A percentile compares a stretch with the other conserved stretches of the same genome.
Conservation (phyloP, 768 basidiomycete genomes). For the Tylopilus rubrobrunneus region DNA sequence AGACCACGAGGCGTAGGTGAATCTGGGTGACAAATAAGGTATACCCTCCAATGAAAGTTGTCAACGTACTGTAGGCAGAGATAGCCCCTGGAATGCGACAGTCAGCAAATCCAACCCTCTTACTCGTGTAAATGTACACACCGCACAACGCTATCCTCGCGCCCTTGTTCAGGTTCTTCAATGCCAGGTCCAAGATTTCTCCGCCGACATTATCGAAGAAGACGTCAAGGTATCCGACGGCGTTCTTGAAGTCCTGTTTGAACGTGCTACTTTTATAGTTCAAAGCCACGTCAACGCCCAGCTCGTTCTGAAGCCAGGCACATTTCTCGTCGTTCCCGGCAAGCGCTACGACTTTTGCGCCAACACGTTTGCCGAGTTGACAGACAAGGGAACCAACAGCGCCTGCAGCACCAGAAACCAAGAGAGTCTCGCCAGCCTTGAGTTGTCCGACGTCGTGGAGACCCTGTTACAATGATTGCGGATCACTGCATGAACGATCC, state of each 20-base stretch:
- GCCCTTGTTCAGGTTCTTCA: conserved; percentile 69
- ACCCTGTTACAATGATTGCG: conserved; percentile 46
- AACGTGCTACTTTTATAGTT: conserved; percentile 86
- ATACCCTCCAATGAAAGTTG: not conserved
- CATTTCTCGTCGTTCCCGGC: conserved; percentile 85
- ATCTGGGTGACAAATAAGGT: conserved; percentile 37
- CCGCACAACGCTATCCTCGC: conserved; percentile 84
- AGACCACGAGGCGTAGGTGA: conserved; percentile 59
- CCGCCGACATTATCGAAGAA: conserved; percentile 83
- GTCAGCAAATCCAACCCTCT: conserved; percentile 1
- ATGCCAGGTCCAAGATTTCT: conserved; percentile 75
- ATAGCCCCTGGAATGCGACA: conserved; percentile 59
- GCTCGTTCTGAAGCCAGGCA: conserved; percentile 75
- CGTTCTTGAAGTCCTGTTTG: conserved; percentile 62
- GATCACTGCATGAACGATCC: conserved; percentile 1
- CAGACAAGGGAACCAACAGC: conserved; percentile 82
- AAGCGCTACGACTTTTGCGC: conserved; percentile 83
- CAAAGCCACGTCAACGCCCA: conserved; percentile 78
- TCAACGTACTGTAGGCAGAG: conserved; percentile 68
- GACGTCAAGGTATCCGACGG: conserved; percentile 75
- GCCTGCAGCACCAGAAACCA: conserved; percentile 90
- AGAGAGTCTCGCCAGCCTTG: conserved; percentile 79
- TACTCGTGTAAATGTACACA: conserved; percentile 31
- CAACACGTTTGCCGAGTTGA: conserved; percentile 76
- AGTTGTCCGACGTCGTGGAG: conserved; percentile 75